Conservation (phyloP, 2,329 filamentous ascomycete species). For the Fusarium solani-melongenae region DNA sequence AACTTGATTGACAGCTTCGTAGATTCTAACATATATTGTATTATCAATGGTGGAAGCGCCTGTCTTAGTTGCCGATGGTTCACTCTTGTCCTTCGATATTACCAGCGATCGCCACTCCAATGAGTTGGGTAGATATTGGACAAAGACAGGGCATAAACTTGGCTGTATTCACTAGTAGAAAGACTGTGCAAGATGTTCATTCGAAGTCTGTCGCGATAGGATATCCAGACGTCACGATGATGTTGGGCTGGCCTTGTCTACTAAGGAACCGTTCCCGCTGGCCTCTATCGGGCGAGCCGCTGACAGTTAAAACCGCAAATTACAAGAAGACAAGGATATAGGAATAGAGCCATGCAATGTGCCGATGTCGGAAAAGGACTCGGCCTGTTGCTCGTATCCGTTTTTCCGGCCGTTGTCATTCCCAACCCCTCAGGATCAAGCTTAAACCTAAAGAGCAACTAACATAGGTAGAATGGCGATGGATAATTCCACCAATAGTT, state of each 20-base stretch:
- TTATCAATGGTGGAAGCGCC: not conserved
- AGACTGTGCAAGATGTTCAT: too few relatives aligned
- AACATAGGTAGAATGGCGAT: not conserved
- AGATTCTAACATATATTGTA: too few relatives aligned
- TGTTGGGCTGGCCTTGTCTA: not conserved
- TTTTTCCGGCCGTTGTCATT: not conserved
- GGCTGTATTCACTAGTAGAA: too few relatives aligned
- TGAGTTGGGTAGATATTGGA: accelerated
- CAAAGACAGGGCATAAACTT: too few relatives aligned
- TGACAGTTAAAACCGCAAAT: not conserved
- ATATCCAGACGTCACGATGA: not conserved
- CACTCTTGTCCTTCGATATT: accelerated
- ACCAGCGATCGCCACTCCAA: not conserved
- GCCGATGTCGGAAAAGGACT: slow-evolving; percentile 1
- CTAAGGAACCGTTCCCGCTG: not conserved
- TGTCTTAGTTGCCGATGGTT: not conserved
- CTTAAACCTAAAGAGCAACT: not conserved
- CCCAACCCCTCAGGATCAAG: not conserved
- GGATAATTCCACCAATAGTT: not conserved
- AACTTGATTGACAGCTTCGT: too few relatives aligned
- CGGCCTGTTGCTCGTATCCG: not conserved
- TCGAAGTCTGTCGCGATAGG: too few relatives aligned
- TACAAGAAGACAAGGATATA: not conserved
- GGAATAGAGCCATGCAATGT: not conserved
- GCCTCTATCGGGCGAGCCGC: not conserved